A percentile compares a stretch with the other conserved stretches of the same genome.
Conservation (phyloP, 129 eudicot genomes). For the Gnaphalium uliginosum region DNA sequence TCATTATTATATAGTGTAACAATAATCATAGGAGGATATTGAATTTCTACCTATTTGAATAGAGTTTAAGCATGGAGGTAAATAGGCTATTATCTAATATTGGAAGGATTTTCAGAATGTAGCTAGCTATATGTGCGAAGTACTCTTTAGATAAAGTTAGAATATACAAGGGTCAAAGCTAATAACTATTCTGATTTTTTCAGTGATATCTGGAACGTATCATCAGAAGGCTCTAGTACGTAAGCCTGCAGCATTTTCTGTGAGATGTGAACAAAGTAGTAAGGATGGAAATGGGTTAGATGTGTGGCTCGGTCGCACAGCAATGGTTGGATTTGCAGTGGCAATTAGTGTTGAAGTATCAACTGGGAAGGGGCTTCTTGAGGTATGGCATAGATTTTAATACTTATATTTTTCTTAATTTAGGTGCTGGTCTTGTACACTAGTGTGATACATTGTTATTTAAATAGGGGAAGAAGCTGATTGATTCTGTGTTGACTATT, state of each 20-base stretch:
- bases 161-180: constrained; percentile 7
- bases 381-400: constrained; percentile 49
- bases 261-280: constrained; percentile 80
- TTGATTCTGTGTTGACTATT: constrained; percentile 6
- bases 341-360: constrained; percentile 76
- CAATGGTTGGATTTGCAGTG: constrained; percentile 88
- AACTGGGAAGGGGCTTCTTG: constrained; percentile 96
- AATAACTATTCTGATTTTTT: constrained; percentile 20
- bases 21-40: no score
- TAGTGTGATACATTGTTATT: neutral
- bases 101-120: neutral
- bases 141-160: neutral
- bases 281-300: constrained; percentile 67
- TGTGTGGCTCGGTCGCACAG: constrained; percentile 89
- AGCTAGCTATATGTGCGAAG: neutral
- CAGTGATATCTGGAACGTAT: constrained; percentile 48
- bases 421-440: neutral
- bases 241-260: constrained; percentile 45
- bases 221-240: constrained; percentile 29
- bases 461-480: constrained; percentile 9
- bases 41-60: neutral
- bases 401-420: neutral
- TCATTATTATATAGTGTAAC: neutral
- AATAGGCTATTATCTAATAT: no score
- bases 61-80: neutral